Percentiles rank a stretch among this genome's conserved stretches.
Conservation (phyloP, 805 yeast species). For the Candida gorgasii region DNA sequence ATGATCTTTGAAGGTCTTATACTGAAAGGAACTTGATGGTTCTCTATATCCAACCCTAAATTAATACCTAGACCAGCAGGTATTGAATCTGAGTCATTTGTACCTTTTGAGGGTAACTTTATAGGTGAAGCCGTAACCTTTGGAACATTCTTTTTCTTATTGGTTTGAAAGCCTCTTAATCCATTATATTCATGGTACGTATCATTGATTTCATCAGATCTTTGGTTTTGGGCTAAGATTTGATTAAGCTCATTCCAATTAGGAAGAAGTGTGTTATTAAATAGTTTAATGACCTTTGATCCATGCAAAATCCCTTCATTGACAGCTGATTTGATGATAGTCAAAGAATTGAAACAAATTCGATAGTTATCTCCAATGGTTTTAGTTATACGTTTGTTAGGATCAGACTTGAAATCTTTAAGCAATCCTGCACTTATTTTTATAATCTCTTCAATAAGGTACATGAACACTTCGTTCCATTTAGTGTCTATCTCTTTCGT, state of each 20-base stretch:
- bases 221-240: conserved; percentile 3
- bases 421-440: conserved; percentile 10
- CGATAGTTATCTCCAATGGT: conserved; percentile 35
- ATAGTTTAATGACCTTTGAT: conserved; percentile 19
- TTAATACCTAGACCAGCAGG: conserved; percentile 31
- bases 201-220: conserved; percentile 5
- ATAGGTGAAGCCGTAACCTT: conserved; percentile 9
- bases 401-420: conserved; percentile 9
- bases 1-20: conserved; percentile 30
- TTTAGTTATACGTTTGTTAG: conserved; percentile 22
- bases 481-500: conserved; percentile 49
- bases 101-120: background rate
- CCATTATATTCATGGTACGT: conserved; percentile 2
- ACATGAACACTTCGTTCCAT: conserved; percentile 57
- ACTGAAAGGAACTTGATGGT: conserved; percentile 33
- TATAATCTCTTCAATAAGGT: conserved; percentile 44
- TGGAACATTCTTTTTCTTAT: background rate
- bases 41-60: conserved; percentile 28
- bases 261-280: conserved; percentile 26
- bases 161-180: conserved; percentile 21
- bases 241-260: conserved; percentile 27
- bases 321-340: conserved; percentile 34
- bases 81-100: conserved; percentile 5
- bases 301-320: conserved; percentile 41
- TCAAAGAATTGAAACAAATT: conserved; percentile 39